Conservation (phyloP, 805 yeast genomes). For the Saccharomycopsis capsularis region DNA sequence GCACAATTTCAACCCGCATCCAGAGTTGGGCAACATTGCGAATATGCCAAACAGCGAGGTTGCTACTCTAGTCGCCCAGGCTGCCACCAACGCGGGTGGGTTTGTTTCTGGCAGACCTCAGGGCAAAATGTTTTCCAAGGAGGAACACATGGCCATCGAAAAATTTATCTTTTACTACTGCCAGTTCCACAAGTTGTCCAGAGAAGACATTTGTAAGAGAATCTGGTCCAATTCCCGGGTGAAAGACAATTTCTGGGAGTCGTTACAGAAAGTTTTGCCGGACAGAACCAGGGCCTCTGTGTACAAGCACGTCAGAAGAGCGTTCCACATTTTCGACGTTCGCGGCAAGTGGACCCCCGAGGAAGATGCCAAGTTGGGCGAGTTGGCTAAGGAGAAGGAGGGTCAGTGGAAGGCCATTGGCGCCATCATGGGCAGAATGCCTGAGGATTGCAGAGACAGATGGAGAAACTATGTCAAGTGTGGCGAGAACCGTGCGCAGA, state of each 20-base stretch:
- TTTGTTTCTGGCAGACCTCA: slow-evolving; percentile 11
- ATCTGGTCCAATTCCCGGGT: slow-evolving; percentile 83
- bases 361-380: slow-evolving; percentile 65
- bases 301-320: slow-evolving; percentile 86
- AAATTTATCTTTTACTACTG: slow-evolving; percentile 66
- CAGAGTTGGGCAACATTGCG: slow-evolving; percentile 1
- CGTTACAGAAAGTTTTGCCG: slow-evolving; percentile 70
- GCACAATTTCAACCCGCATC: slow-evolving; percentile 5
- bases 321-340: slow-evolving; percentile 79
- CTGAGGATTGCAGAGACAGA: slow-evolving; percentile 94
- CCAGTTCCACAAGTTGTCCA: slow-evolving; percentile 49
- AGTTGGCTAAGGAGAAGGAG: slow-evolving; percentile 56
- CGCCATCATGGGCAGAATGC: slow-evolving; percentile 78
- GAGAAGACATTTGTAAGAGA: slow-evolving; percentile 69
- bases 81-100: slow-evolving; percentile 16
- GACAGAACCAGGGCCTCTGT: slow-evolving; percentile 82
- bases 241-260: slow-evolving; percentile 88
- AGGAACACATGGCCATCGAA: slow-evolving; percentile 67
- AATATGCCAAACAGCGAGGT: slow-evolving; percentile 7
- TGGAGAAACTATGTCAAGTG: slow-evolving; percentile 96
- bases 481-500: slow-evolving; percentile 65
- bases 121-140: slow-evolving; percentile 43
- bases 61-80: slow-evolving; percentile 17
- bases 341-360: slow-evolving; percentile 87
- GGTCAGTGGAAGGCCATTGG: slow-evolving; percentile 91